Evolutionary conservation across 768 basidiomycete species (phyloP), one percentile per base, ranked within the genome.

Genomic region (Fomitopsis serialis): DNA sequence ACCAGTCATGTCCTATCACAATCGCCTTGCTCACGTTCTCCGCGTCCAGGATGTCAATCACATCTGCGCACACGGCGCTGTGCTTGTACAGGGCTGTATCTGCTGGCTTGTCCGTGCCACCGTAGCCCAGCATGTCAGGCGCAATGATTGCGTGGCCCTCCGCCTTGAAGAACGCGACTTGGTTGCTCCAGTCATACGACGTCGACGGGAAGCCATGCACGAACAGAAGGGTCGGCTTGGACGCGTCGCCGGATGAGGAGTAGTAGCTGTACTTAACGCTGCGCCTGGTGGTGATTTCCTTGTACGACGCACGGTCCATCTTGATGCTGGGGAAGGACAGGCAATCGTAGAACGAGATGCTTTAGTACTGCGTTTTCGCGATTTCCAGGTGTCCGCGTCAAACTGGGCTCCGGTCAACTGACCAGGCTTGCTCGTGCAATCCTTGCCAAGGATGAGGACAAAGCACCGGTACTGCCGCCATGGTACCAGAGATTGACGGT

Each of bases 61-160:
- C 48, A 53, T 74, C 73, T 6, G 59, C 51, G 17, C 60, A 47
- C 24, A 74, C 50, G 36, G 36, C 48, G 25, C 57, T 66, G 1
- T 52, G 54, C 2, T 54, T 58, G 58, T 70, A 74, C 43, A 53
- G 47, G 15, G 59, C 54, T 6, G 55, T 50, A 24, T 71, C 66
- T 0, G 48, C 55, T 8, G 77, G 70, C 58, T 77, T 78, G 54
- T 70, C 70, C 2, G 79, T 78, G 19, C 61, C 69, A 15, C 76
- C 78, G 34, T 68, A 71, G 6, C 79, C 78, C 13, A 80, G 69
- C 57, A 77, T 69, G 58, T 80, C 78, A 0, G 78, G 78, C 15
- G 68, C 73, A 46, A 80, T 60, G 13, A 78, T 25, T 12, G 76
- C 72, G 42, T 73, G 76, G 22, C 78, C 78, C 51, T 63, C 63